Base-by-base conservation (phyloP, 352 stramenopile species). In the Elongisporangium prolatum region DNA sequence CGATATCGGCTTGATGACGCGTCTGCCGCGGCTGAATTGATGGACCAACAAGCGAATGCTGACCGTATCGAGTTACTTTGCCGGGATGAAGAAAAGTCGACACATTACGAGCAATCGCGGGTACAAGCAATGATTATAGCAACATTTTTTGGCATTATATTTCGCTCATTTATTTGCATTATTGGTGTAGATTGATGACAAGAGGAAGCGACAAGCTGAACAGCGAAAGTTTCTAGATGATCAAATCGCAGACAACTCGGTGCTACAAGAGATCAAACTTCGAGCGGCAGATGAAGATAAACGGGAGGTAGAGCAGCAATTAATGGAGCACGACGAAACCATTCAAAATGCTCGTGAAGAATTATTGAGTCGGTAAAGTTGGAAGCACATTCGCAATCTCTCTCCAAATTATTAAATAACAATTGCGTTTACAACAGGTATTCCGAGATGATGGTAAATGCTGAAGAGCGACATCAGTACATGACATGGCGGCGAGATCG, bases 401-500 rank as follows among this genome's bases (percentile, higher is more conserved):
- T 20, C 38, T 40, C 22, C 1, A 34, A 25, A 28, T 40, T 17
- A 9, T 17, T 63, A 18, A 17, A 22, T 60, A 22, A 48, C 9
- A 28, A n/a, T 52, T 25, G 3, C 48, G 54, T 61, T 16, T 21
- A 38, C 54, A 60, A 3, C 57, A 88, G 77, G 59, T 77, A 84
- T 55, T 60, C 63, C 3, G 51, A 48, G 14, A 52, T 86, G 7
- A 71, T 80, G 51, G 49, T 25, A 18, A 72, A 63, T 48, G 69
- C 67, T 17, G 67, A 86, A 49, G 54, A 76, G 54, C 66, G 65
- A 17, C 69, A 77, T 57, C 61, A 69, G 16, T 86, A 86, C 54
- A 83, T 84, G 63, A 80, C 69, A 20, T 88, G 78, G 78, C 72
- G 75, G 20, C 68, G 74, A 38, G 53, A 77, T 67, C 73, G 75